These are phyloP conservation scores for Candida krabiensis DNA, from an alignment of 805 yeast species.

Conservation along the genomic window DNA sequence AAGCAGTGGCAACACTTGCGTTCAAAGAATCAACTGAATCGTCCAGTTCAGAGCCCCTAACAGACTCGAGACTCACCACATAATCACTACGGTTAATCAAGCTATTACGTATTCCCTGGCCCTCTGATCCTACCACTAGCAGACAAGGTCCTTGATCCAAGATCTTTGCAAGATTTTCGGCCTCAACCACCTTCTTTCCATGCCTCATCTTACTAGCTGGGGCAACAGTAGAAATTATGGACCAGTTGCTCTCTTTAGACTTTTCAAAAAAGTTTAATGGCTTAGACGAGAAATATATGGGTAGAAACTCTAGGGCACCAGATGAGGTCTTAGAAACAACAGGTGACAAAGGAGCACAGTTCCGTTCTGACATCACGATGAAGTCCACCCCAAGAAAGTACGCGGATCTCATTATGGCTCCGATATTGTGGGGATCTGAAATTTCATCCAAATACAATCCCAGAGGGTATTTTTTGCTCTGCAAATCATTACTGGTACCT, in stretches of 20 bases:
- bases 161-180: constrained; percentile 44
- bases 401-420: constrained; percentile 79
- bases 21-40: constrained; percentile 72
- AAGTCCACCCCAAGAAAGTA: constrained; percentile 83
- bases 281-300: constrained; percentile 55
- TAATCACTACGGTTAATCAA: constrained; percentile 58
- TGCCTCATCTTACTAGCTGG: constrained; percentile 22
- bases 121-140: constrained; percentile 83
- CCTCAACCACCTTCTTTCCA: constrained; percentile 33
- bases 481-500: background rate
- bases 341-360: constrained; percentile 75
- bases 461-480: constrained; percentile 48
- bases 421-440: constrained; percentile 85
- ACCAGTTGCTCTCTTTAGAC: constrained; percentile 65
- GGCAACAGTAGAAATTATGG: constrained; percentile 60
- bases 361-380: constrained; percentile 63
- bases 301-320: constrained; percentile 78
- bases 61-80: constrained; percentile 40
- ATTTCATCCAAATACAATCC: constrained; percentile 78
- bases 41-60: constrained; percentile 24
- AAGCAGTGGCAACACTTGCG: constrained; percentile 86
- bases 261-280: constrained; percentile 63
- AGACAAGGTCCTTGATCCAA: constrained; percentile 57
- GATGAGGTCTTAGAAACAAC: constrained; percentile 78
- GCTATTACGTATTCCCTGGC: constrained; percentile 73